Evolutionary conservation across 2,329 filamentous ascomycete species (phyloP).

Genomic region (Aspergillus candidus): DNA sequence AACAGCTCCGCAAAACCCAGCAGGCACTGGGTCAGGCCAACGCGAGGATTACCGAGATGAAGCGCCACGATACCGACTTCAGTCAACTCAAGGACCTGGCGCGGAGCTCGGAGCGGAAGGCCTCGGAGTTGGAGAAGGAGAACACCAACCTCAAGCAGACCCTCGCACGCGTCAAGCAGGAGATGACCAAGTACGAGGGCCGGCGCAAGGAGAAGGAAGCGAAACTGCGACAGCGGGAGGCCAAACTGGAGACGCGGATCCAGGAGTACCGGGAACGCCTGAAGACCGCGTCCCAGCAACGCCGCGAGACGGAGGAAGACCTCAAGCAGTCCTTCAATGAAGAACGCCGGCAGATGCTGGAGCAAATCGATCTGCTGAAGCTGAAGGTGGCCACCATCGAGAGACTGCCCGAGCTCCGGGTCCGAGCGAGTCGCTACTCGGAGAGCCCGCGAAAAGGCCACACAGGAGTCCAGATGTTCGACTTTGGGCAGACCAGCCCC

Average conservation of each 20-base stretch:
- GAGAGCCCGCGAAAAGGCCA: slow-evolving; percentile 26
- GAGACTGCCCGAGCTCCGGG: slow-evolving; percentile 17
- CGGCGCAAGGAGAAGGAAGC: slow-evolving; percentile 39
- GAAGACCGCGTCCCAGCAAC: slow-evolving; percentile 29
- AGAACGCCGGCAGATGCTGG: slow-evolving; percentile 35
- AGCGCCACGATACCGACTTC: slow-evolving; percentile 28
- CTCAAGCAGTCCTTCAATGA: slow-evolving; percentile 29
- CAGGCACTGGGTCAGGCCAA: slow-evolving; percentile 32
- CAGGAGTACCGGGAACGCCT: slow-evolving; percentile 38
- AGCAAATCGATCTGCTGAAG: slow-evolving; percentile 34
- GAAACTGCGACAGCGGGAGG: slow-evolving; percentile 36
- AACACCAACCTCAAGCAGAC: slow-evolving; percentile 37
- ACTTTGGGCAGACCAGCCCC: slow-evolving; percentile 19
- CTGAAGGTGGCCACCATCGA: slow-evolving; percentile 26
- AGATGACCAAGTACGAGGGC: slow-evolving; percentile 38
- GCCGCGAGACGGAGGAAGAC: slow-evolving; percentile 31
- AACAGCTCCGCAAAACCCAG: slow-evolving; percentile 28
- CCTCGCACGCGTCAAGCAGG: slow-evolving; percentile 36
- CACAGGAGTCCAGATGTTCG: slow-evolving; percentile 24
- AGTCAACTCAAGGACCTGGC: slow-evolving; percentile 30
- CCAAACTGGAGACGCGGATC: slow-evolving; percentile 33
- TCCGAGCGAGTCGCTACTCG: slow-evolving; percentile 14
- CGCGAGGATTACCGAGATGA: slow-evolving; percentile 29
- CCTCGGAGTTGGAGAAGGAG: slow-evolving; percentile 35
- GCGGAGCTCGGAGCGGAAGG: slow-evolving; percentile 37